These are phyloP conservation scores for Schizonepeta tenuifolia DNA, from an alignment of 257 asterid genomes.

Conservation along the genomic window DNA sequence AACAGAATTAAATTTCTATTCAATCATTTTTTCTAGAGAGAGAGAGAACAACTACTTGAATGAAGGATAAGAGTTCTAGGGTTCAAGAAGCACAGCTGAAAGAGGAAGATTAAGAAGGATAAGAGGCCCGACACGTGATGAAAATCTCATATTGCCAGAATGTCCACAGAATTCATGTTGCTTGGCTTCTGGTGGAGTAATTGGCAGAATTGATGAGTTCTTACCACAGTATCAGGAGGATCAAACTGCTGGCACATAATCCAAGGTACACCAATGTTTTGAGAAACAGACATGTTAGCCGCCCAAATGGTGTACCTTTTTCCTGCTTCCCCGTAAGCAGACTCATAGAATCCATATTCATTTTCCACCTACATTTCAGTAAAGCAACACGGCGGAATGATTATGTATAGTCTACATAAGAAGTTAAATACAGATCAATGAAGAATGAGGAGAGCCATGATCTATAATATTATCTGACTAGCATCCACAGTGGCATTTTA, in stretches of 20 bases:
- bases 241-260: conserved; percentile 93
- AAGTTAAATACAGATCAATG: conserved; percentile 22
- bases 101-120: conserved; percentile 13
- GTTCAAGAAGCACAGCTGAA: conserved; percentile 2
- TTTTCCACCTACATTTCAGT: conserved; percentile 75
- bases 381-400: background rate
- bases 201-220: conserved; percentile 27
- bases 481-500: conserved; percentile 11
- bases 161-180: background rate
- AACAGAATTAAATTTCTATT: conserved; percentile 3
- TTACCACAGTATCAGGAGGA: conserved; percentile 82
- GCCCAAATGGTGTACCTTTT: conserved; percentile 85
- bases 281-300: conserved; percentile 87
- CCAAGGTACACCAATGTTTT: conserved; percentile 92
- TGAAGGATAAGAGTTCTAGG: background rate
- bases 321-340: conserved; percentile 89
- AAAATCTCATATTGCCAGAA: background rate
- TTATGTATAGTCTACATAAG: conserved; percentile 23
- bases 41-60: background rate
- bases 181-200: background rate
- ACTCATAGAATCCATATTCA: conserved; percentile 83
- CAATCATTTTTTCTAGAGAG: background rate
- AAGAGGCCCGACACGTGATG: conserved; percentile 5
- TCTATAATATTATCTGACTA: background rate
- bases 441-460: conserved; percentile 1